These are phyloP conservation scores for Orbilia javanica DNA, from an alignment of 2,329 filamentous ascomycete genomes.

Conservation along the genomic window DNA sequence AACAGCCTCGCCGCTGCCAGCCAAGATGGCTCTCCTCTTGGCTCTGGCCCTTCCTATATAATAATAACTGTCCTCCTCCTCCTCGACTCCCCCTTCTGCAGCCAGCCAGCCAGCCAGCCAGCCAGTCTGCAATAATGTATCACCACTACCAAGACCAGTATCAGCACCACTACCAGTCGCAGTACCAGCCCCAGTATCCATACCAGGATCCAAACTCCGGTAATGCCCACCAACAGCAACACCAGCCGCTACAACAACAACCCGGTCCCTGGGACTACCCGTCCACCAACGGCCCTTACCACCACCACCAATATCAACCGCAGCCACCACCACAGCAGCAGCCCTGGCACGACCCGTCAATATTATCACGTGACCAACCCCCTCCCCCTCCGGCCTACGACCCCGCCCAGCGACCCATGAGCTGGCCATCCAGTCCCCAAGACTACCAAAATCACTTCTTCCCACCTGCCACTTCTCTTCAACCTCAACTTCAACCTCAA, in stretches of 20 bases:
- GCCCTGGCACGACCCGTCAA: not conserved
- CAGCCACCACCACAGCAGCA: not conserved
- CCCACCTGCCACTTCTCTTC: not conserved
- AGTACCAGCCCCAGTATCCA: slow-evolving; percentile 16
- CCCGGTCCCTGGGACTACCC: no score
- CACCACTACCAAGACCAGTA: not conserved
- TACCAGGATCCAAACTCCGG: slow-evolving; percentile 20
- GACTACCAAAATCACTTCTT: slow-evolving; percentile 22
- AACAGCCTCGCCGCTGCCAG: no score
- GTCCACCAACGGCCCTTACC: no score
- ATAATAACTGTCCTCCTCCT: no score
- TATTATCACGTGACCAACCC: not conserved
- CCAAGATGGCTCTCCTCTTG: no score
- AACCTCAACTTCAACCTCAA: slow-evolving; percentile 1
- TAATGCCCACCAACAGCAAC: not conserved
- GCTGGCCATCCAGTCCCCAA: slow-evolving; percentile 41
- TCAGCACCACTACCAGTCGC: slow-evolving; percentile 11
- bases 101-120: no score
- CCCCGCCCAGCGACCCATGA: slow-evolving; percentile 38
- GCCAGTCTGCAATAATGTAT: no score
- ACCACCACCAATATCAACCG: not conserved
- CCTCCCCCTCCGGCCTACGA: slow-evolving; percentile 33
- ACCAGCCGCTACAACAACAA: not conserved
- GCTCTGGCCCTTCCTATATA: no score
- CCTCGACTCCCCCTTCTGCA: no score